Base-by-base conservation (phyloP, 257 asterid genomes). In the Leonotis leonurus region DNA sequence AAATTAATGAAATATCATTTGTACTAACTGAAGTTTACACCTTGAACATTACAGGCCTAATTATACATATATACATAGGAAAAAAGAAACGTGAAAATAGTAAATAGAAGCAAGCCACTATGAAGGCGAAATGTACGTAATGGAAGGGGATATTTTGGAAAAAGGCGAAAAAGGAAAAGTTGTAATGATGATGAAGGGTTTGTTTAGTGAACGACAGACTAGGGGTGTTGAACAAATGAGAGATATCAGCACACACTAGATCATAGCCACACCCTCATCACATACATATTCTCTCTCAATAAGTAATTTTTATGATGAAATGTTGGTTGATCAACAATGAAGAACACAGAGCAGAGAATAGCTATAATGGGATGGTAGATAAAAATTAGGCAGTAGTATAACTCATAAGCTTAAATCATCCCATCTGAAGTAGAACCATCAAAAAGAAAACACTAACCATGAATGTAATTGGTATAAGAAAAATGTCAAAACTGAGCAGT, bases 41-140 rank as follows among this genome's bases (percentile, higher is more conserved):
- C 8, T n/a, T n/a, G n/a, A n/a, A n/a, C 65, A 60, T 65, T 60
- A 66, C 59, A 36, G 56, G 73, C 67, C 53, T 46, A 60, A 20
- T 27, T 58, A 49, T 45, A 63, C 51, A 43, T 25, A 41, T 20
- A 25, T 1, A 5, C 21, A 48, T 8, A 35, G 1, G 40, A 56
- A 37, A n/a, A 66, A 25, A 10, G 44, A 61, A 67, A 62, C 65
- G 69, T 67, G 72, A 63, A 62, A 68, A 71, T 20, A 53, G 75
- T 63, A 48, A 71, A 67, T 26, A 21, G 72, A 71, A 71, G 73
- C 60, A 63, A 72, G 61, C 74, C 51, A 65, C 32, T 56, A 67
- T 46, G 52, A 56, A 53, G 75, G 66, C 55, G 39, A 32, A 33
- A 17, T 67, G 24, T 62, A 66, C 45, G 76, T 35, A 70, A 30